These are phyloP conservation scores for Chalaropsis ovoidea DNA, from an alignment of 2,329 filamentous ascomycete genomes.

Conservation along the genomic window DNA sequence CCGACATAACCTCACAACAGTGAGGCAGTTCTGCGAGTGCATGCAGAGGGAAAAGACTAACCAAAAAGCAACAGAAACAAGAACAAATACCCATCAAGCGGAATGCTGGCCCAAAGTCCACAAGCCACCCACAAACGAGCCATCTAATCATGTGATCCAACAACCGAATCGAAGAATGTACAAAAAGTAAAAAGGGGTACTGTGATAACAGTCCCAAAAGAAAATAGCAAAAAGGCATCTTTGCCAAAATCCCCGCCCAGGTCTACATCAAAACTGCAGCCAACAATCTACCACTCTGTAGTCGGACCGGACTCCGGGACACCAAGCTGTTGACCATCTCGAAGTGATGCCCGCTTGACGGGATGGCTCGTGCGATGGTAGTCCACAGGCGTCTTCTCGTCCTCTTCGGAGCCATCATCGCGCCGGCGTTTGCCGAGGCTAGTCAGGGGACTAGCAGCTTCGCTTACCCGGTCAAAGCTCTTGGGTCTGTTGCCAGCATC, in stretches of 20 bases:
- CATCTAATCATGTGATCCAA: constrained; percentile 1
- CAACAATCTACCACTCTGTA: constrained; percentile 15
- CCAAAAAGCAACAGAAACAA: neutral
- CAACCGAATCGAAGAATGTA: constrained; percentile 1
- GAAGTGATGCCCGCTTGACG: neutral
- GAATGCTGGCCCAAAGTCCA: neutral
- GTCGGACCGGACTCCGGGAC: neutral
- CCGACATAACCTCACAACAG: neutral
- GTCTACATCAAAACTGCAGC: neutral
- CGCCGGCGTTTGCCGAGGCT: constrained; percentile 23
- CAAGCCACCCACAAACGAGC: neutral
- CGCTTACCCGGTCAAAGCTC: constrained; percentile 18
- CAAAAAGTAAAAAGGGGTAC: neutral
- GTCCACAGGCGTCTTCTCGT: constrained; percentile 11
- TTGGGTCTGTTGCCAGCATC: constrained; percentile 17
- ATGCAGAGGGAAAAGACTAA: neutral
- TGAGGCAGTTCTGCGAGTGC: neutral
- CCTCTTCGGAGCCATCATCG: constrained; percentile 18
- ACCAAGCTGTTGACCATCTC: neutral
- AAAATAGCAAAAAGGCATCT: neutral
- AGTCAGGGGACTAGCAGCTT: constrained; percentile 16
- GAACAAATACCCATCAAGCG: neutral
- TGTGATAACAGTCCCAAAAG: constrained; percentile 12
- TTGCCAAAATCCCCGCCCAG: neutral
- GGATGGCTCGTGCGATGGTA: constrained; percentile 20